phyloP scores from a whole-genome alignment of 345 rosid genomes.

The Sonneratia caseolaris region DNA sequence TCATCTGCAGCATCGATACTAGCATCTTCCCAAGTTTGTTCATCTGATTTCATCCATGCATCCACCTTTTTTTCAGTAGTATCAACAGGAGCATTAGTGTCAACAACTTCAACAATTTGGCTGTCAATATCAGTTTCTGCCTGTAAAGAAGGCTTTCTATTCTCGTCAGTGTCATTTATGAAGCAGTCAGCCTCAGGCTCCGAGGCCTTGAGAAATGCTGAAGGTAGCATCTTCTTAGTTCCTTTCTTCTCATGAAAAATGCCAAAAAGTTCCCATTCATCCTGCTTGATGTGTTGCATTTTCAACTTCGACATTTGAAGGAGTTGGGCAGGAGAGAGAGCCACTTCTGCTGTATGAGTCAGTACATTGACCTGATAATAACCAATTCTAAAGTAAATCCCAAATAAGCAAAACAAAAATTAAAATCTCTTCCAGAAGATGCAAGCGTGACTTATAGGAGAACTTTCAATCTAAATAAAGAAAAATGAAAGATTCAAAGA shows the following conservation, averaged over 20 bases:
- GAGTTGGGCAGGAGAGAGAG: neutral
- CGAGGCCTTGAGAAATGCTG: neutral
- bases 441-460: neutral
- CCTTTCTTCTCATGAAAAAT: conserved; percentile 1
- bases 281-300: conserved; percentile 17
- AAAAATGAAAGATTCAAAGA: neutral
- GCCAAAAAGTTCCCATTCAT: conserved; percentile 18
- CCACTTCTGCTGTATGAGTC: conserved; percentile 40
- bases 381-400: neutral
- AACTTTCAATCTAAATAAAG: neutral
- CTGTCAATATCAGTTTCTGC: neutral
- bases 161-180: neutral
- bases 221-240: neutral
- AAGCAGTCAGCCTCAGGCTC: neutral
- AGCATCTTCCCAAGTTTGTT: neutral
- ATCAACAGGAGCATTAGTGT: neutral
- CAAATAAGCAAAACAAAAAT: conserved; percentile 4
- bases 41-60: neutral
- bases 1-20: conserved; percentile 4
- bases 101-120: neutral
- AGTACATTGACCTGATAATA: conserved; percentile 46
- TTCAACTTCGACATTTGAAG: conserved; percentile 14
- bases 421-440: neutral
- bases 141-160: neutral
- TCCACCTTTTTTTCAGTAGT: neutral